Base-by-base conservation (phyloP, 257 asterid genomes). In the Voacanga thouarsii region DNA sequence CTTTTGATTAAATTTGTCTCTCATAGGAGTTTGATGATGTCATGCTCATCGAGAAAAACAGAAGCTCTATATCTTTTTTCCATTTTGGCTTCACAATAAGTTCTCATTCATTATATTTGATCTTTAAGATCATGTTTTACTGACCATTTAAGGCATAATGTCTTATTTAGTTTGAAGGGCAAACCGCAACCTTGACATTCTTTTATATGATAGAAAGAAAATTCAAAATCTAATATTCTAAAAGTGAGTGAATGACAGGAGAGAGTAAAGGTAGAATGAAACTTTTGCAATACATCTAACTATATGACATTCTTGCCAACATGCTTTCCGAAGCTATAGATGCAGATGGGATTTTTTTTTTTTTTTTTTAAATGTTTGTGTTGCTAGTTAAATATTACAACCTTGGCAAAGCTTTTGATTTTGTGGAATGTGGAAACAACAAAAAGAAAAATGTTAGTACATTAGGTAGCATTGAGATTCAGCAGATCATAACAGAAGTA, bases 391-490 rank as follows among this genome's bases (percentile, higher is more conserved):
- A 21, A 26, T 51, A 7, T n/a, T 30, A 23, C 43, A 28, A 72
- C 45, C 76, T 3, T 50, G 45, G 33, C 16, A 23, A 50, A 72
- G 49, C 65, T 72, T 72, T 72, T 51, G 65, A 72, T 28, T 55
- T 2, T 30, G 16, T 28, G 64, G 41, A 33, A 16, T 28, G 26
- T n/a, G 10, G 49, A 51, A 72, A 30, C 49, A 56, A 19, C 47
- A 19, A 72, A 41, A 50, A 7, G 49, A 14, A 30, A 51, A 45
- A 16, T 2, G 23, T 3, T 71, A 3, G 19, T 33, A 24, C 57
- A 28, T 45, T 15, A 51, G 7, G 9, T 10, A 68, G 30, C 12
- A n/a, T 19, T 30, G 3, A 33, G 15, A 19, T 41, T 21, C 7
- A 19, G 51, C 53, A 68, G n/a, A 68, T 19, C 12, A 39, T 6